phyloP scores from a whole-genome alignment of 2,329 filamentous ascomycete genomes.

The Davidsoniella virescens region DNA sequence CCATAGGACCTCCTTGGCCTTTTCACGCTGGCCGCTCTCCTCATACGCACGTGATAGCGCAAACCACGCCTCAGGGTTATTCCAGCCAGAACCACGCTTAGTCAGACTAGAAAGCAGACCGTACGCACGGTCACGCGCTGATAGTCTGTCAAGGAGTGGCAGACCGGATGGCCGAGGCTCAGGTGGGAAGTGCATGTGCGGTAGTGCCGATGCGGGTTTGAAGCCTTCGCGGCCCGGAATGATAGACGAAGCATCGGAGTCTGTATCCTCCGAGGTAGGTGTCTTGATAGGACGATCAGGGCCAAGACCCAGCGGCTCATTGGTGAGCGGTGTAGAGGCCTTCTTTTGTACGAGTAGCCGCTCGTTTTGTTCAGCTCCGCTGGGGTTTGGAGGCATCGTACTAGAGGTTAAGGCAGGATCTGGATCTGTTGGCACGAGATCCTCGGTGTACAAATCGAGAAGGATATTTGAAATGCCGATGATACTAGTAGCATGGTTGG shows the following conservation, averaged over 20 bases:
- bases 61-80: slow-evolving; percentile 86
- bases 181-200: slow-evolving; percentile 29
- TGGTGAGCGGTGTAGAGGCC: background rate
- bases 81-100: slow-evolving; percentile 76
- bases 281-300: slow-evolving; percentile 8
- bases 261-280: background rate
- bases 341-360: background rate
- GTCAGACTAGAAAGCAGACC: slow-evolving; percentile 68
- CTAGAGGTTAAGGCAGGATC: background rate
- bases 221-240: slow-evolving; percentile 16
- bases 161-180: slow-evolving; percentile 44
- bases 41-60: slow-evolving; percentile 76
- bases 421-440: slow-evolving; percentile 33
- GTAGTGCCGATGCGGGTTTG: slow-evolving; percentile 11
- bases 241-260: slow-evolving; percentile 12
- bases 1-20: slow-evolving; percentile 86
- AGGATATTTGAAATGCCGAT: slow-evolving; percentile 73
- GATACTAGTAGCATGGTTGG: slow-evolving; percentile 65
- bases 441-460: slow-evolving; percentile 65
- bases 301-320: slow-evolving; percentile 10
- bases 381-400: slow-evolving; percentile 21
- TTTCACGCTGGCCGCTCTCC: slow-evolving; percentile 66
- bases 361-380: background rate
- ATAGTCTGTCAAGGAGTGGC: slow-evolving; percentile 64
- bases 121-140: slow-evolving; percentile 77